Evolutionary conservation across 164 flowering plant genomes (phyloP).

Genomic region (Euptelea pleiosperma): DNA sequence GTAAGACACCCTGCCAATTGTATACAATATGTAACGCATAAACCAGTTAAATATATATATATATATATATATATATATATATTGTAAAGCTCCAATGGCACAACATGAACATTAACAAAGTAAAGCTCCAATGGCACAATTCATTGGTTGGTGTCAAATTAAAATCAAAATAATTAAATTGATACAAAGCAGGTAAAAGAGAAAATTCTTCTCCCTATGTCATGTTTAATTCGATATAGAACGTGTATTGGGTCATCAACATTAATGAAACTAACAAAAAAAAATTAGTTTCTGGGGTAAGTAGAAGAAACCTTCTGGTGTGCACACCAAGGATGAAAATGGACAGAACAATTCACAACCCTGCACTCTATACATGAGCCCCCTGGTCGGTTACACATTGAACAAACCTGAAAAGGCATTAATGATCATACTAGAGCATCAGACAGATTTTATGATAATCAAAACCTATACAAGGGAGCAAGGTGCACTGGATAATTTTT

Average conservation of each 20-base stretch:
- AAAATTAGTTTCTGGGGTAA: constrained; percentile 1
- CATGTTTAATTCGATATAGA: neutral
- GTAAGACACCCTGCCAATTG: too few species aligned
- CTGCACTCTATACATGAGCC: constrained; percentile 57
- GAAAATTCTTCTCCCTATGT: neutral
- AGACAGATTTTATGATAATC: neutral
- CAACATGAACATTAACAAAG: too few species aligned
- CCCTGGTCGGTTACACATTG: constrained; percentile 52
- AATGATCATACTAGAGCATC: neutral
- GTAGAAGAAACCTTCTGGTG: constrained; percentile 48
- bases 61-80: too few species aligned
- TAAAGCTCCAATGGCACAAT: neutral
- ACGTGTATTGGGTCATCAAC: neutral
- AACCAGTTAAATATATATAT: too few species aligned
- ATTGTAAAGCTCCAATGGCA: too few species aligned
- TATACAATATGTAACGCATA: too few species aligned
- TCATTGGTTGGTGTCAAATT: neutral
- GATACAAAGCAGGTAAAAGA: neutral
- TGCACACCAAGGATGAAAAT: constrained; percentile 76
- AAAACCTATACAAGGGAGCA: neutral
- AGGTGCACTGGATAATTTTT: too few species aligned
- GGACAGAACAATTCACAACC: constrained; percentile 37
- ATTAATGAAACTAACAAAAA: too few species aligned
- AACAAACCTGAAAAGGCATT: constrained; percentile 43
- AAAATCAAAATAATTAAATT: neutral